Conservation (phyloP, 2,329 filamentous ascomycete genomes). For the Alternaria infectoria region DNA sequence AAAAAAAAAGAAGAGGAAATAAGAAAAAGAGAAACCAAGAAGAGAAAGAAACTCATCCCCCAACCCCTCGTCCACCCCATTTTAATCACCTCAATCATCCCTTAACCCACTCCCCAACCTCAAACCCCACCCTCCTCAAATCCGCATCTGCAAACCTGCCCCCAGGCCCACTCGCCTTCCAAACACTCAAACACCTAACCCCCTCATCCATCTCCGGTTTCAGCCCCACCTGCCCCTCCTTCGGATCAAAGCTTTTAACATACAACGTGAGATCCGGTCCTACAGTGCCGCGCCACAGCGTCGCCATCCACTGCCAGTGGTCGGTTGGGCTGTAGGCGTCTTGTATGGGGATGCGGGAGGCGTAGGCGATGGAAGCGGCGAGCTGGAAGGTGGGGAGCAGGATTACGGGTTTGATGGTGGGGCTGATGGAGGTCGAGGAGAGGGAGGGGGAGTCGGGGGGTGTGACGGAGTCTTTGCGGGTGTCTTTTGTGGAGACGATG, state of each 20-base stretch:
- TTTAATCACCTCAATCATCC: background rate
- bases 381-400: constrained; percentile 82
- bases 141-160: constrained; percentile 54
- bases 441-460: constrained; percentile 9
- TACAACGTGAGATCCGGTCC: constrained; percentile 82
- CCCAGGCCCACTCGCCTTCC: constrained; percentile 35
- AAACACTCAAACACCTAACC: constrained; percentile 49
- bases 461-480: constrained; percentile 28
- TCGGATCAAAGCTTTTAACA: constrained; percentile 52
- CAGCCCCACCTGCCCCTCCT: constrained; percentile 35
- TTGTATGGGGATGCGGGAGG: constrained; percentile 73
- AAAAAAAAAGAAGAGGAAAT: background rate
- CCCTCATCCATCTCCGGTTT: constrained; percentile 52
- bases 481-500: background rate
- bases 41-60: background rate
- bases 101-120: constrained; percentile 81
- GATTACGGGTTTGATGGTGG: constrained; percentile 67
- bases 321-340: constrained; percentile 83
- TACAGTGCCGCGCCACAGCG: constrained; percentile 85
- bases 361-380: constrained; percentile 76
- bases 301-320: constrained; percentile 98
- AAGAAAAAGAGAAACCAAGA: background rate
- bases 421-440: background rate
- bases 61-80: background rate
- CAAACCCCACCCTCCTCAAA: constrained; percentile 79